These are phyloP conservation scores for Xylaria sp. DNA, from an alignment of 2,329 filamentous ascomycete species.

Conservation along the genomic window DNA sequence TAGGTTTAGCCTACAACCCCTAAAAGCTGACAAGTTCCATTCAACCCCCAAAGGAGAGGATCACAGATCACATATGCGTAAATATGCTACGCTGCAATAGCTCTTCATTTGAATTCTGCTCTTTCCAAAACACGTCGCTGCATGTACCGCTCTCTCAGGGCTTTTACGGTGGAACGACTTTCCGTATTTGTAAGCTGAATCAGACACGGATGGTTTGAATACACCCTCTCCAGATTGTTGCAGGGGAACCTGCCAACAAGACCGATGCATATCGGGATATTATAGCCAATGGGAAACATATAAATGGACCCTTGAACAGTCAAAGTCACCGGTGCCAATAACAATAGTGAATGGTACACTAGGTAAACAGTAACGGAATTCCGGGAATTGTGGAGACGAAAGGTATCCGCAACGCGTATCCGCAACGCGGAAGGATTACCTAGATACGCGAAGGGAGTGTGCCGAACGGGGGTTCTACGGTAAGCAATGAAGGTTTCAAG, in stretches of 20 bases:
- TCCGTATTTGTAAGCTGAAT: slow-evolving; percentile 31
- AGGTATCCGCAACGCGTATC: no score
- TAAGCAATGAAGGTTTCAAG: no score
- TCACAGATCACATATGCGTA: not conserved
- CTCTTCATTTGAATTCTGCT: not conserved
- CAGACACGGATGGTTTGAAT: slow-evolving; percentile 13
- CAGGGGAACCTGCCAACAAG: not conserved
- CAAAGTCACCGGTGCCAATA: not conserved
- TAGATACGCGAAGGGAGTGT: no score
- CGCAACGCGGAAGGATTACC: no score
- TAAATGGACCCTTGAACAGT: not conserved
- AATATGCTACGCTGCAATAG: not conserved
- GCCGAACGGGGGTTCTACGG: no score
- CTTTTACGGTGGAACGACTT: slow-evolving; percentile 5
- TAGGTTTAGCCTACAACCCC: not conserved
- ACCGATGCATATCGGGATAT: not conserved
- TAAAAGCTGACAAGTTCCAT: not conserved
- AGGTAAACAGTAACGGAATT: not conserved
- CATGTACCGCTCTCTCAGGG: not conserved
- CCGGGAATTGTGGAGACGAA: not conserved
- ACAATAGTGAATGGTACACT: not conserved
- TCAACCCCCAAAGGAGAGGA: not conserved
- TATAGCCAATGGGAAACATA: slow-evolving; percentile 14
- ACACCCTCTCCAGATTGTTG: not conserved
- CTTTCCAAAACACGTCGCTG: not conserved